Base-by-base conservation (phyloP, 257 asterid species). In the Fraxinus excelsior region DNA sequence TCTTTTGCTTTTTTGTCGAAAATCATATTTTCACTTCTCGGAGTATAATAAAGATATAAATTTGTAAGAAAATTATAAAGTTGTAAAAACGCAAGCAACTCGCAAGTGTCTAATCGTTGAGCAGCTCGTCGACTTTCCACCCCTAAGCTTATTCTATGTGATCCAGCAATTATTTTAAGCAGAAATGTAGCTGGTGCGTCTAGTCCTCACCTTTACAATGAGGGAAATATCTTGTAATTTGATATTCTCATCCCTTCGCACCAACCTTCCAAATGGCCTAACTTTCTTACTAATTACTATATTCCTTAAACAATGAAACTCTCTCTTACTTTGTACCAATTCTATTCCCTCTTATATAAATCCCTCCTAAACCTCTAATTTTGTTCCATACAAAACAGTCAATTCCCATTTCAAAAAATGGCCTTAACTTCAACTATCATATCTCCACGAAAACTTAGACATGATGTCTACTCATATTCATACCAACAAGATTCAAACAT, bases 381-480 rank as follows among this genome's bases (percentile, higher is more conserved):
- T 49, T 67, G 53, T 37, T 66, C 68, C 21, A 53, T 21, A 74
- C 81, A 53, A 42, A 71, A 74, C 2, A 37, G 12, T 74, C 62
- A 14, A 34, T 38, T 70, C 72, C 70, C 81, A 73, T 32, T 76
- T 49, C 56, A 37, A 34, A 71, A 25, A 74, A 92, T 94, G 98
- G 96, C 91, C n/a, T 66, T 86, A 49, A 82, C 77, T 38, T 72
- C 80, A 16, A 74, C 51, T 0, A 32, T 81, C 25, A 86, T 95
- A 76, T 95, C 99, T 58, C 99, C 99, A 74, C 88, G 85, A 82
- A 91, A 89, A 84, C 84, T 95, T 32, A 86, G 99, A 78, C 70
- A 79, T 51, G 99, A 95, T 84, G 89, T 94, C 2, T 88, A 94
- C 72, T 91, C 90, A 5, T 85, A 83, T 71, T 84, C 98, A 1